Evolutionary conservation across 192 early-diverging fungal genomes (phyloP).

Genomic region (Umbelopsis vinacea): DNA sequence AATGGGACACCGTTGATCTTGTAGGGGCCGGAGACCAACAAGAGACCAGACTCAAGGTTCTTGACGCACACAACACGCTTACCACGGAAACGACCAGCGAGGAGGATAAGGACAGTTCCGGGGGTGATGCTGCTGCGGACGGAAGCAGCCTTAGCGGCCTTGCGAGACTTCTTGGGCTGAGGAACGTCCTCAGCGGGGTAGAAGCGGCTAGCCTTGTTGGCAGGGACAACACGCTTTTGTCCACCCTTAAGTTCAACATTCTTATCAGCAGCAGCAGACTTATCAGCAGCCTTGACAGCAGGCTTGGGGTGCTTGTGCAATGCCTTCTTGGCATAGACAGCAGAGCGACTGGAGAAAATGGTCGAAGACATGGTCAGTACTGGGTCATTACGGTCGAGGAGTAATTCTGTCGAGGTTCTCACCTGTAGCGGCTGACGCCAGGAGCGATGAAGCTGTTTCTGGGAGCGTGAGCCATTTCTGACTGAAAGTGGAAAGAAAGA

Average conservation of each 20-base stretch:
- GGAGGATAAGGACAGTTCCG: constrained; percentile 96
- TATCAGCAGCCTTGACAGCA: constrained; percentile 51
- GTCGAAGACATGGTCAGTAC: no score
- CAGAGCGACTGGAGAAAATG: constrained; percentile 60
- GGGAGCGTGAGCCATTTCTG: constrained; percentile 66
- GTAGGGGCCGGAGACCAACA: constrained; percentile 97
- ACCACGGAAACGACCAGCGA: constrained; percentile 94
- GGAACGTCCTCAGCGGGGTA: constrained; percentile 88
- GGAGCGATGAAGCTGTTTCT: constrained; percentile 85
- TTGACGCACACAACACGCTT: constrained; percentile 99
- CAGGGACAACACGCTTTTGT: constrained; percentile 67
- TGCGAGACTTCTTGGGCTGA: constrained; percentile 79
- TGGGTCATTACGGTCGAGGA: background rate
- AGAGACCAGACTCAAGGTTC: constrained; percentile 92
- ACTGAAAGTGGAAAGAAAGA: background rate
- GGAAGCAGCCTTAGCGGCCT: constrained; percentile 67
- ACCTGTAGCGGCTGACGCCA: constrained; percentile 77
- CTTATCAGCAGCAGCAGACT: constrained; percentile 61
- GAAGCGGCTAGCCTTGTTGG: constrained; percentile 74
- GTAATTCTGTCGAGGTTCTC: background rate
- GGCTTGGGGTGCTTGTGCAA: constrained; percentile 88
- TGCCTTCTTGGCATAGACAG: constrained; percentile 84
- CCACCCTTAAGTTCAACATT: constrained; percentile 75
- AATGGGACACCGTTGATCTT: constrained; percentile 99
- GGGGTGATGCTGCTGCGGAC: constrained; percentile 95